A percentile compares a stretch with the other conserved stretches of the same genome.
Evolutionary conservation across 306 rosid species (phyloP).

Genomic region (Senna tora): DNA sequence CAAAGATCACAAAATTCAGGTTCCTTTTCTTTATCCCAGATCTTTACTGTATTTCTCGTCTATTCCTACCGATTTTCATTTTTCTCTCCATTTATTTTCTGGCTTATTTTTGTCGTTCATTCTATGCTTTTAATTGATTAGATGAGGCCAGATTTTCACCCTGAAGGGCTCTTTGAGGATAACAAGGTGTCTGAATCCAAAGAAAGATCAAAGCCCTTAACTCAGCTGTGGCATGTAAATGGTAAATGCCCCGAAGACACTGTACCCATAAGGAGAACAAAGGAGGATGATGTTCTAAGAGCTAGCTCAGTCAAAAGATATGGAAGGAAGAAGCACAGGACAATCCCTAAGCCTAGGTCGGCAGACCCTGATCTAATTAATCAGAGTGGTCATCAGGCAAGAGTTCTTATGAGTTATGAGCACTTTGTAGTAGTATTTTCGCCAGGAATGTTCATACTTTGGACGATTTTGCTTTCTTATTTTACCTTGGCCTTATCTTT

Average conservation of each 20-base stretch:
- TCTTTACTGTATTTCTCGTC: background rate
- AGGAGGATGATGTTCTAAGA: conserved; percentile 82
- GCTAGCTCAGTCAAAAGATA: conserved; percentile 85
- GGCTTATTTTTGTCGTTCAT: background rate
- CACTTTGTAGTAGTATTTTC: background rate
- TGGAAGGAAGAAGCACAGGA: conserved; percentile 88
- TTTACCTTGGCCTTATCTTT: background rate
- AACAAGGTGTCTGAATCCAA: conserved; percentile 62
- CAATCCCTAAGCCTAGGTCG: conserved; percentile 85
- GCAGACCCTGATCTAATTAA: conserved; percentile 90
- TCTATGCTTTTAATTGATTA: conserved; percentile 40
- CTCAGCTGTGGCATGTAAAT: conserved; percentile 82
- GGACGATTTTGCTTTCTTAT: background rate
- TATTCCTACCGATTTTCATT: background rate
- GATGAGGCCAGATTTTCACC: conserved; percentile 86
- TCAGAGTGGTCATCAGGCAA: conserved; percentile 99
- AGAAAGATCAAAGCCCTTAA: conserved; percentile 53
- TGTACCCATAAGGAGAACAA: conserved; percentile 86
- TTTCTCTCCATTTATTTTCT: conserved; percentile 1
- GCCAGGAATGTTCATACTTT: background rate
- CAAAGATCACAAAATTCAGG: conserved; percentile 98
- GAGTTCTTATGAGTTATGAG: background rate
- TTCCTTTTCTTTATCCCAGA: conserved; percentile 37
- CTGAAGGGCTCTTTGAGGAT: conserved; percentile 82
- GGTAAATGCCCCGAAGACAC: conserved; percentile 89